These are phyloP conservation scores for Populus ilicifolia DNA, from an alignment of 345 rosid genomes.

Conservation along the genomic window DNA sequence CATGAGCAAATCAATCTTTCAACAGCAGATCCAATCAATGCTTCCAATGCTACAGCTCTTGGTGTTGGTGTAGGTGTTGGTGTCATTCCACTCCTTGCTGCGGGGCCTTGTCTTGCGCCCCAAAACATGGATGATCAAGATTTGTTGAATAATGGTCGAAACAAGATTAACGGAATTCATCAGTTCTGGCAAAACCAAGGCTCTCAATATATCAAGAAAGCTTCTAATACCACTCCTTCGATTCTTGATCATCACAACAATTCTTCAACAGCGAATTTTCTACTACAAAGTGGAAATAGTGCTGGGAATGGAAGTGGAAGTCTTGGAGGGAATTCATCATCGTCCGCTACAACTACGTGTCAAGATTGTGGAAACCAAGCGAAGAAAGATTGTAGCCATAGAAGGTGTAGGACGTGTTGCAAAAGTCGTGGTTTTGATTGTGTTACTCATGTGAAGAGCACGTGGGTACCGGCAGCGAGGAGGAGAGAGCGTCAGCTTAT, in stretches of 20 bases:
- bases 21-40: slow-evolving; percentile 31
- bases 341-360: slow-evolving; percentile 68
- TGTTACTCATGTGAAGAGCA: slow-evolving; percentile 91
- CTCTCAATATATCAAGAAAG: slow-evolving; percentile 18
- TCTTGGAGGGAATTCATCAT: slow-evolving; percentile 25
- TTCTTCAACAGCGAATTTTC: slow-evolving; percentile 28
- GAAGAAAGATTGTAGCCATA: slow-evolving; percentile 80
- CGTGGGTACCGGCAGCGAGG: slow-evolving; percentile 94
- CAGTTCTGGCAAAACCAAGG: slow-evolving; percentile 66
- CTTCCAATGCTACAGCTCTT: slow-evolving; percentile 52
- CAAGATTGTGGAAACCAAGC: slow-evolving; percentile 99
- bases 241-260: slow-evolving; percentile 34
- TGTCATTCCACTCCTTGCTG: slow-evolving; percentile 70
- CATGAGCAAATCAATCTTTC: slow-evolving; percentile 37
- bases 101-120: slow-evolving; percentile 48
- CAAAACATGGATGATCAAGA: slow-evolving; percentile 52
- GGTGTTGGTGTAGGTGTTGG: slow-evolving; percentile 79
- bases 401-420: slow-evolving; percentile 92
- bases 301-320: slow-evolving; percentile 25
- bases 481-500: slow-evolving; percentile 84
- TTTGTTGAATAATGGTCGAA: slow-evolving; percentile 32
- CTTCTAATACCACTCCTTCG: slow-evolving; percentile 31
- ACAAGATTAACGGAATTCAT: slow-evolving; percentile 48
- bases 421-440: slow-evolving; percentile 93
- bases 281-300: slow-evolving; percentile 22